Evolutionary conservation across 2,329 filamentous ascomycete species (phyloP).

Genomic region (Nigrograna mackinnonii): DNA sequence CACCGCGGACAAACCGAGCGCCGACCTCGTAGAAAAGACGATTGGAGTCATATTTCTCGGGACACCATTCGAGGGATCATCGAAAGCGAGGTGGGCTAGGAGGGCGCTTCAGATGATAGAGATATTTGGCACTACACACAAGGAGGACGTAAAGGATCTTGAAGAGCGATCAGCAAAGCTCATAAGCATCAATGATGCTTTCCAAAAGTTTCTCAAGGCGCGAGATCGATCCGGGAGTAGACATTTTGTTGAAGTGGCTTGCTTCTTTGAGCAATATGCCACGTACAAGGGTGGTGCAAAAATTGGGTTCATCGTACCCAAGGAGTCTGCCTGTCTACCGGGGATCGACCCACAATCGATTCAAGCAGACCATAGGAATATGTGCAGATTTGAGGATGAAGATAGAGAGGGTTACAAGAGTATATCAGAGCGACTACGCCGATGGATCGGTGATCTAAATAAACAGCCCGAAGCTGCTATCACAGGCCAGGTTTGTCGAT

Average conservation of each 20-base stretch:
- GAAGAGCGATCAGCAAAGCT: constrained; percentile 12
- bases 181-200: constrained; percentile 8
- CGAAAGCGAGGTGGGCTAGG: constrained; percentile 9
- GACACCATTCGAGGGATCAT: constrained; percentile 15
- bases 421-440: constrained; percentile 7
- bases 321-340: constrained; percentile 11
- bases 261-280: constrained; percentile 15
- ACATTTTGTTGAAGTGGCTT: constrained; percentile 10
- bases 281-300: constrained; percentile 9
- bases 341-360: constrained; percentile 13
- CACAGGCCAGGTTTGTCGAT: constrained; percentile 4
- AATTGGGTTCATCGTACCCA: constrained; percentile 11
- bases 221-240: constrained; percentile 7
- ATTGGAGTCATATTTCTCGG: constrained; percentile 11
- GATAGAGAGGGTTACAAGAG: constrained; percentile 8
- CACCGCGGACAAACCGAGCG: too few species aligned
- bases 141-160: constrained; percentile 13
- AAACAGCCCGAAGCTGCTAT: constrained; percentile 1
- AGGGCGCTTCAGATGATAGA: constrained; percentile 9
- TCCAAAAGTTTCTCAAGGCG: constrained; percentile 10
- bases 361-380: constrained; percentile 10
- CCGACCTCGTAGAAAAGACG: too few species aligned
- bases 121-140: constrained; percentile 9
- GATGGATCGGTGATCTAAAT: constrained; percentile 10
- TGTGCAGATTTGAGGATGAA: constrained; percentile 12